These are phyloP conservation scores for Fraxinus xanthoxyloides DNA, from an alignment of 305 asterid species.

Conservation along the genomic window DNA sequence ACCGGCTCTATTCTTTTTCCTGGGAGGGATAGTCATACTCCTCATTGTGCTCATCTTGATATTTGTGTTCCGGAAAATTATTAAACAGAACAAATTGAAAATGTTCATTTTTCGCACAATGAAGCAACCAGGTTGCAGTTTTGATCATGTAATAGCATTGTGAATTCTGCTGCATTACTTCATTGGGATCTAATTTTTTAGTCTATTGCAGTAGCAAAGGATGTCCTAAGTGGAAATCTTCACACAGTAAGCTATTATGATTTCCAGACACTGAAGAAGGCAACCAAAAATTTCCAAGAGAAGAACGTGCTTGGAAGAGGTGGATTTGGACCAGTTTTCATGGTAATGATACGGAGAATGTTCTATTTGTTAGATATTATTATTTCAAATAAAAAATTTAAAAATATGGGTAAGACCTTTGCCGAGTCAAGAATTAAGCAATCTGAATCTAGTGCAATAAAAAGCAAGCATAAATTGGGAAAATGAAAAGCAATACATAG, in stretches of 20 bases:
- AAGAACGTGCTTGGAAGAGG: slow-evolving; percentile 67
- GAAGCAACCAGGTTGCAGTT: slow-evolving; percentile 38
- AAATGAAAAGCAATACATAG: background rate
- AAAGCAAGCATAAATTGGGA: background rate
- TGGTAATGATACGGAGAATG: slow-evolving; percentile 34
- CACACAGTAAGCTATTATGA: slow-evolving; percentile 51
- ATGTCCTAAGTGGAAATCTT: slow-evolving; percentile 50
- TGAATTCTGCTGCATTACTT: background rate
- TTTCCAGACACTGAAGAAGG: slow-evolving; percentile 61
- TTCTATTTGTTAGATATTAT: background rate
- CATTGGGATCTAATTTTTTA: slow-evolving; percentile 8
- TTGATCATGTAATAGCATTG: background rate
- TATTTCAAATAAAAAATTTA: background rate
- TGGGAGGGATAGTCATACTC: slow-evolving; percentile 51
- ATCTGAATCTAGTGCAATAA: background rate
- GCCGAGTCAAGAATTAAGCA: background rate
- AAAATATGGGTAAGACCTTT: background rate
- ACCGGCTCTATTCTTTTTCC: slow-evolving; percentile 40
- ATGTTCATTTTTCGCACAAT: slow-evolving; percentile 24
- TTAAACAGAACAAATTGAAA: slow-evolving; percentile 33
- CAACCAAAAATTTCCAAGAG: slow-evolving; percentile 67
- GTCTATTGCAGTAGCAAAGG: slow-evolving; percentile 42
- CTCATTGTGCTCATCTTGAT: slow-evolving; percentile 40
- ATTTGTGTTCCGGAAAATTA: slow-evolving; percentile 34
- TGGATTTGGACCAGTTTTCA: slow-evolving; percentile 80